Percentiles rank a stretch among this genome's conserved stretches.
phyloP scores from a whole-genome alignment of 2,329 filamentous ascomycete species.

The Aureobasidium sp. region DNA sequence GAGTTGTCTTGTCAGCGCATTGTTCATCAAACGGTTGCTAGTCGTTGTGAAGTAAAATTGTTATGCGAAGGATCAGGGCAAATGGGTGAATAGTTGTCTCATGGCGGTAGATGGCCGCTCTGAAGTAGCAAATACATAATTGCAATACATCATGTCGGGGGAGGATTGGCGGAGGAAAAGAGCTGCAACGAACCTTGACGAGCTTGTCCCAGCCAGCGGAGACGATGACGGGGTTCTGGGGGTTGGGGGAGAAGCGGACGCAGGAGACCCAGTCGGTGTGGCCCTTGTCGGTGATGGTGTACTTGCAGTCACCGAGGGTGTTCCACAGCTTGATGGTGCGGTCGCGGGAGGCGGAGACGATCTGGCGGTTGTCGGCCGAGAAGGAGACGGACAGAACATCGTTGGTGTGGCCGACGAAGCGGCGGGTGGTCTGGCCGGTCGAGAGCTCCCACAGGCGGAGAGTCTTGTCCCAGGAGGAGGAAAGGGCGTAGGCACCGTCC shows the following conservation, averaged over 20 bases:
- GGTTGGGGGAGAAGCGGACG: slow-evolving; percentile 99
- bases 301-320: slow-evolving; percentile 99
- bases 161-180: slow-evolving; percentile 17
- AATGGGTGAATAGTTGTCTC: slow-evolving; percentile 92
- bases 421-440: slow-evolving; percentile 92
- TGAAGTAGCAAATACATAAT: slow-evolving; percentile 99
- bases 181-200: slow-evolving; percentile 76
- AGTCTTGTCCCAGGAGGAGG: slow-evolving; percentile 99
- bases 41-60: neutral
- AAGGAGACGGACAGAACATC: slow-evolving; percentile 99
- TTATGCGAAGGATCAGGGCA: slow-evolving; percentile 57
- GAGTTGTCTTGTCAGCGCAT: neutral
- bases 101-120: slow-evolving; percentile 73
- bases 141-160: slow-evolving; percentile 80
- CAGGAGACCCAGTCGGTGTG: slow-evolving; percentile 99
- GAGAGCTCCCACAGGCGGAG: slow-evolving; percentile 99
- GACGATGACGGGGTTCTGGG: slow-evolving; percentile 99
- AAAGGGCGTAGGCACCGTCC: slow-evolving; percentile 97
- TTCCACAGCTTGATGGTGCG: slow-evolving; percentile 99
- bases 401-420: slow-evolving; percentile 98
- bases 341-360: slow-evolving; percentile 97
- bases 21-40: neutral
- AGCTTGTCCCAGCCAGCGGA: slow-evolving; percentile 99
- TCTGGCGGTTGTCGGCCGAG: slow-evolving; percentile 99
- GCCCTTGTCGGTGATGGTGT: slow-evolving; percentile 99